Conservation (phyloP, 305 asterid species). For the Withania somnifera region DNA sequence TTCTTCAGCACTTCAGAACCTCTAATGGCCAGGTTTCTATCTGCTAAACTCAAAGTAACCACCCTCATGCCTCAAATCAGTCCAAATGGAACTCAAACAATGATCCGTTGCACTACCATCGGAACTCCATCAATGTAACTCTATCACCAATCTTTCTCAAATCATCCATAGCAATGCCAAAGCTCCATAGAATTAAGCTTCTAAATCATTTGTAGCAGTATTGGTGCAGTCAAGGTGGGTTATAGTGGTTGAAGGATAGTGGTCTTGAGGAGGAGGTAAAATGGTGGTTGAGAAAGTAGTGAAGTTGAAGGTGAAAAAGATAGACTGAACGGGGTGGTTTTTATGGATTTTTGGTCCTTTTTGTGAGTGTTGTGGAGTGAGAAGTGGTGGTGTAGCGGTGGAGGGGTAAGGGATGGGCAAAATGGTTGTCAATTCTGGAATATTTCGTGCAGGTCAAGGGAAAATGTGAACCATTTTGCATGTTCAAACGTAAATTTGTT, state of each 20-base stretch:
- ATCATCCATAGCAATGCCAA: not conserved
- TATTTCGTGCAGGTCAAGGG: not conserved
- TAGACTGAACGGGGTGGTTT: not conserved
- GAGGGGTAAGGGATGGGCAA: not conserved
- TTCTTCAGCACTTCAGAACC: not conserved
- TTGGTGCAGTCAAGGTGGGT: not conserved
- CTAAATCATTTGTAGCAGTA: not conserved
- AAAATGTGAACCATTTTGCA: not conserved
- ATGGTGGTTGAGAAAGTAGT: not conserved
- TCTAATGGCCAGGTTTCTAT: not conserved
- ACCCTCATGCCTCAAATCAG: not conserved
- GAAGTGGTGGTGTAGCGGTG: not conserved
- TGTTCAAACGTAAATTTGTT: not conserved
- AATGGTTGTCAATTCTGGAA: not conserved
- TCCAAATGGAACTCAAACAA: not conserved
- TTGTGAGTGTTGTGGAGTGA: not conserved
- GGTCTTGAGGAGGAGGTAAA: not conserved
- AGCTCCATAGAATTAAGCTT: not conserved
- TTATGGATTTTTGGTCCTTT: not conserved
- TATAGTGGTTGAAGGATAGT: not conserved
- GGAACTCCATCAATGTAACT: not conserved
- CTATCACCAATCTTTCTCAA: not conserved
- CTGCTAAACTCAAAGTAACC: not conserved
- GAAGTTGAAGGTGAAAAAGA: not conserved
- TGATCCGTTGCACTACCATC: not conserved